Conservation (phyloP, 2,329 filamentous ascomycete species). For the Cordyceps cicadae region DNA sequence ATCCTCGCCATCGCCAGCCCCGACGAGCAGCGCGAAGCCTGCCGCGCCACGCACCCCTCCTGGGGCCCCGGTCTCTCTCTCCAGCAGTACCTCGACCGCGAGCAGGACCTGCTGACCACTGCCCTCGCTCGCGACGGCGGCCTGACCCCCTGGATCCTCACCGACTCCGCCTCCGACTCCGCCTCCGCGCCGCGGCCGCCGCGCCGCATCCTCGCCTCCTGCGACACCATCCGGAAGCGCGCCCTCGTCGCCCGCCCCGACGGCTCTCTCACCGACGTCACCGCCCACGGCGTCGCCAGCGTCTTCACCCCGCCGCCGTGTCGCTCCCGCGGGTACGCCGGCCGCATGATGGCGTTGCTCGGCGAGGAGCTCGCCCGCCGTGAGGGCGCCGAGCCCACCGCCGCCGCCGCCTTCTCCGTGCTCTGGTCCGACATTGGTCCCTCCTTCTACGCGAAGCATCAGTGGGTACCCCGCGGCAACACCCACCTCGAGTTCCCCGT, state of each 20-base stretch:
- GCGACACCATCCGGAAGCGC: constrained; percentile 55
- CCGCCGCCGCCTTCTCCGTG: constrained; percentile 56
- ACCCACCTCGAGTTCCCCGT: constrained; percentile 57
- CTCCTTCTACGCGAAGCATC: constrained; percentile 66
- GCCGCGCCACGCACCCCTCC: constrained; percentile 44
- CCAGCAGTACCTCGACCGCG: constrained; percentile 51
- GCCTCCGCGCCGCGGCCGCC: constrained; percentile 6
- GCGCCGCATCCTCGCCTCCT: constrained; percentile 52
- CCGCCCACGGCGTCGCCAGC: constrained; percentile 67
- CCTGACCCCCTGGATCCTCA: constrained; percentile 57
- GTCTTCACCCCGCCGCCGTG: constrained; percentile 66
- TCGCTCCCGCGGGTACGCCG: constrained; percentile 67
- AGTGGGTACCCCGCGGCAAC: constrained; percentile 70
- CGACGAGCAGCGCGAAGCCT: constrained; percentile 46
- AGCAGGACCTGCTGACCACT: constrained; percentile 47
- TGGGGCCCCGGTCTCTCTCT: constrained; percentile 52
- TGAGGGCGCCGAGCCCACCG: constrained; percentile 20
- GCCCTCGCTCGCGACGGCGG: constrained; percentile 51
- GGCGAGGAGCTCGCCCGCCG: constrained; percentile 31
- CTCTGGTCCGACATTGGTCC: constrained; percentile 84
- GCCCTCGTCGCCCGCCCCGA: constrained; percentile 36
- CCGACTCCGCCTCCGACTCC: constrained; percentile 30
- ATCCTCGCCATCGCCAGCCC: constrained; percentile 48
- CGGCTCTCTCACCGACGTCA: constrained; percentile 38
- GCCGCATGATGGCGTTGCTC: constrained; percentile 63